phyloP scores from a whole-genome alignment of 257 asterid species.

The Scutellaria barbata region DNA sequence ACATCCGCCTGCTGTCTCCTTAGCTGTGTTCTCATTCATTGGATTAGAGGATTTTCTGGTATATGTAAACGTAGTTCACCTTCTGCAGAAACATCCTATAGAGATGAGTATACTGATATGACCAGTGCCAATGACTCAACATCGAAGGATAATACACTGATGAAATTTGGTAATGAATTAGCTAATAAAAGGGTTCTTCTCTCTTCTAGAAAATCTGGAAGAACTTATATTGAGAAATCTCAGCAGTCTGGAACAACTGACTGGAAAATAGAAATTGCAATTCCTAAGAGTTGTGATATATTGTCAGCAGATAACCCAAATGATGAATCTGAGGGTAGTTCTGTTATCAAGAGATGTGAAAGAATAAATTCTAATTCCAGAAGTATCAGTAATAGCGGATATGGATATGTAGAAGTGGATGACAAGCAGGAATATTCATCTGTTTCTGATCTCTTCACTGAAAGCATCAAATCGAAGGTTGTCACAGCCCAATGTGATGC shows the following conservation, averaged over 20 bases:
- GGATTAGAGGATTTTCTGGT: constrained; percentile 25
- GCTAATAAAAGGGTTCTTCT: constrained; percentile 61
- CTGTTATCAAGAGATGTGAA: constrained; percentile 66
- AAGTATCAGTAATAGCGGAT: constrained; percentile 56
- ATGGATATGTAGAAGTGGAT: constrained; percentile 67
- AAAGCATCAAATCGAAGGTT: constrained; percentile 59
- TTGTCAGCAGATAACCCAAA: constrained; percentile 49
- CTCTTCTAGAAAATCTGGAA: constrained; percentile 61
- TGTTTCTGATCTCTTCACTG: constrained; percentile 61
- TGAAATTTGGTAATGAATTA: constrained; percentile 50
- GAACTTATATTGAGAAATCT: constrained; percentile 58
- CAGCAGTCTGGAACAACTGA: constrained; percentile 61
- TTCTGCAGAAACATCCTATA: constrained; percentile 66
- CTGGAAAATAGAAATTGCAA: constrained; percentile 81
- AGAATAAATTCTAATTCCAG: constrained; percentile 51
- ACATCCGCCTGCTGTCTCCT: constrained; percentile 20
- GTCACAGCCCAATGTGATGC: constrained; percentile 47
- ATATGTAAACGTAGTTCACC: constrained; percentile 31
- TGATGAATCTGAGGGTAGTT: constrained; percentile 79
- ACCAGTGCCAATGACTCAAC: constrained; percentile 63
- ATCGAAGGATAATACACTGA: constrained; percentile 49
- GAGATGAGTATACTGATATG: constrained; percentile 72
- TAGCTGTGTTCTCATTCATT: constrained; percentile 26
- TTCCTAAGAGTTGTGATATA: constrained; percentile 59
- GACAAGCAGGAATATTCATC: constrained; percentile 76